Base-by-base conservation (phyloP, 495 filamentous ascomycete genomes). In the Penicillium coffeae region DNA sequence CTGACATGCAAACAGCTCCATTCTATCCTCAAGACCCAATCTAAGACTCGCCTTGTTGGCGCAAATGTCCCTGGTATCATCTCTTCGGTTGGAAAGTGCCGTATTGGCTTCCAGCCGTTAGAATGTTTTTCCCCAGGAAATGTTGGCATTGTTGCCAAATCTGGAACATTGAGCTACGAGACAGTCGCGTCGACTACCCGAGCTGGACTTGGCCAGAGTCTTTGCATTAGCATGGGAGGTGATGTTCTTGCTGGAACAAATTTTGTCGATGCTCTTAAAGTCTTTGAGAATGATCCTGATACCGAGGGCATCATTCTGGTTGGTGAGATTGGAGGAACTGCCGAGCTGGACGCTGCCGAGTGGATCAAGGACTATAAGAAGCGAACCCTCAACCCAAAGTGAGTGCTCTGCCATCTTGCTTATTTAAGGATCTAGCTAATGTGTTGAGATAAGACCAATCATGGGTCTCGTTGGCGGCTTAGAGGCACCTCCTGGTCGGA, bases 61-160 rank as follows among this genome's bases (percentile, higher is more conserved):
- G 84, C 90, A 3, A 95, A 95, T 57, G 87, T 84, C 14, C 89
- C 91, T 0, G 90, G 91, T 0, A 93, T 95, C 44, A 92, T 95
- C 35, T 90, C 90, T 14, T 81, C 88, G 0, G 78, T 85, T 38
- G 88, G 86, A 0, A 83, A 77, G 57, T 95, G 90, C 57, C 81
- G 89, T 34, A 91, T 94, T 56, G 88, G 90, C 0, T 93, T 95
- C 60, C 88, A 94, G 63, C 90, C 90, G 0, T 65, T 93, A 19
- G 80, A 85, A 0, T 88, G 82, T 40, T 93, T 93, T 45, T 60
- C 71, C 1, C 81, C 88, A 0, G 90, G 91, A 0, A 74, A 79
- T 43, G 75, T 96, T 36, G 89, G 87, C 0, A 91, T 96, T 42
- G 77, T 90, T 7, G 86, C 89, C 12, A 94, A 92, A 62, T 95